Percentiles rank a stretch among this genome's conserved stretches.
These are phyloP conservation scores for Rhizophagus sp. DNA, from an alignment of 192 early-diverging fungal genomes.

Conservation along the genomic window DNA sequence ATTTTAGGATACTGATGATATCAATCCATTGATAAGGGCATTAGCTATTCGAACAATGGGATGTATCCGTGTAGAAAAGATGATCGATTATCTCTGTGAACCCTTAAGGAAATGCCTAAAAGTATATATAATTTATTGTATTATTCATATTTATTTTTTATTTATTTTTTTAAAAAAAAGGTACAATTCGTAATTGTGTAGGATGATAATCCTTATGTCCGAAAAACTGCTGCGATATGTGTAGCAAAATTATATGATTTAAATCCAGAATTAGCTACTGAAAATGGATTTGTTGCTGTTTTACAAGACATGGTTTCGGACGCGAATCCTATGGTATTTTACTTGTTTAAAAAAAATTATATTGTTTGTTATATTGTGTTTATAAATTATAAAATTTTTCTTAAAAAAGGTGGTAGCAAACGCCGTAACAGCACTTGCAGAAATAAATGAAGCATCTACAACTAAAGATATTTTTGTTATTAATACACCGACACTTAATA, in stretches of 20 bases:
- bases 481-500: constrained; percentile 67
- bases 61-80: constrained; percentile 92
- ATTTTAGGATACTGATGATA: constrained; percentile 85
- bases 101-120: constrained; percentile 87
- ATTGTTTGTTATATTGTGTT: not conserved
- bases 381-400: not conserved
- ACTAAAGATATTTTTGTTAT: constrained; percentile 75
- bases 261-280: constrained; percentile 80
- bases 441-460: constrained; percentile 81
- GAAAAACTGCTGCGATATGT: constrained; percentile 95
- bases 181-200: constrained; percentile 26
- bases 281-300: constrained; percentile 88
- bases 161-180: not conserved
- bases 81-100: constrained; percentile 90
- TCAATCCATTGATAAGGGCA: constrained; percentile 93
- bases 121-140: constrained; percentile 37
- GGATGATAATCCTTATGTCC: constrained; percentile 96
- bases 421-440: constrained; percentile 86
- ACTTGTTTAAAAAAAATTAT: constrained; percentile 15
- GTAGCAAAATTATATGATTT: constrained; percentile 97
- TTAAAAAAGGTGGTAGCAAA: constrained; percentile 80
- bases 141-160: not conserved
- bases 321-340: constrained; percentile 89
- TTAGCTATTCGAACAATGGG: constrained; percentile 99
- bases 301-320: constrained; percentile 92